phyloP scores from a whole-genome alignment of 2,329 filamentous ascomycete genomes.

The Camillea tinctor region DNA sequence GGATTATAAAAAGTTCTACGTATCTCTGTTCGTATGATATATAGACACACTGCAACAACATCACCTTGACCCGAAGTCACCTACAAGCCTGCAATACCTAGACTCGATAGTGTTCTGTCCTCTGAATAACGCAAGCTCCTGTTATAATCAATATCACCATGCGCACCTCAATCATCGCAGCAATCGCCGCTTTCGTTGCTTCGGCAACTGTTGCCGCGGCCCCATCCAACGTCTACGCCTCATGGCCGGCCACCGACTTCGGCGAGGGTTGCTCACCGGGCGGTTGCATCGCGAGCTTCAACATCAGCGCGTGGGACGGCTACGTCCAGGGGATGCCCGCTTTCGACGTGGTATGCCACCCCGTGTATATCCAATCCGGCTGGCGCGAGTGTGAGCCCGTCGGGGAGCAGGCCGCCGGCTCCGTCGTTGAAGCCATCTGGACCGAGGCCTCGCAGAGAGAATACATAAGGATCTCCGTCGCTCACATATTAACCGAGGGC shows the following conservation, averaged over 20 bases:
- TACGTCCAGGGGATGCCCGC: conserved; percentile 24
- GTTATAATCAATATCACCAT: conserved; percentile 4
- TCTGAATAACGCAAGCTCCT: too few relatives aligned
- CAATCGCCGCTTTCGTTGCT: conserved; percentile 12
- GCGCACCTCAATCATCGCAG: conserved; percentile 11
- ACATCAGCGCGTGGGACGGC: conserved; percentile 19
- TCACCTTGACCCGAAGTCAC: too few relatives aligned
- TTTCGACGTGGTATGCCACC: conserved; percentile 27
- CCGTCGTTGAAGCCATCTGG: conserved; percentile 24
- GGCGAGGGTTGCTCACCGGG: conserved; percentile 24
- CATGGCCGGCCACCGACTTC: conserved; percentile 16
- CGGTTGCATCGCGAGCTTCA: conserved; percentile 25
- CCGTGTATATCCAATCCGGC: conserved; percentile 23
- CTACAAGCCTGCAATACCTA: too few relatives aligned
- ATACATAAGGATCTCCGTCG: conserved; percentile 21
- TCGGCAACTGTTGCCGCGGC: conserved; percentile 7
- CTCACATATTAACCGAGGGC: conserved; percentile 19
- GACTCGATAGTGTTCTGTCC: too few relatives aligned
- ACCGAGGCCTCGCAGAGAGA: conserved; percentile 13
- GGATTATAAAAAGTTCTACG: too few relatives aligned
- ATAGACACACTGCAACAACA: background rate
- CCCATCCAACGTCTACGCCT: background rate
- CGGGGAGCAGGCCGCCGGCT: conserved; percentile 4
- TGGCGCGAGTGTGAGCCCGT: conserved; percentile 23
- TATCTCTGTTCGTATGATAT: too few relatives aligned